phyloP scores from a whole-genome alignment of 805 yeast genomes.

The Saturnispora hagleri region DNA sequence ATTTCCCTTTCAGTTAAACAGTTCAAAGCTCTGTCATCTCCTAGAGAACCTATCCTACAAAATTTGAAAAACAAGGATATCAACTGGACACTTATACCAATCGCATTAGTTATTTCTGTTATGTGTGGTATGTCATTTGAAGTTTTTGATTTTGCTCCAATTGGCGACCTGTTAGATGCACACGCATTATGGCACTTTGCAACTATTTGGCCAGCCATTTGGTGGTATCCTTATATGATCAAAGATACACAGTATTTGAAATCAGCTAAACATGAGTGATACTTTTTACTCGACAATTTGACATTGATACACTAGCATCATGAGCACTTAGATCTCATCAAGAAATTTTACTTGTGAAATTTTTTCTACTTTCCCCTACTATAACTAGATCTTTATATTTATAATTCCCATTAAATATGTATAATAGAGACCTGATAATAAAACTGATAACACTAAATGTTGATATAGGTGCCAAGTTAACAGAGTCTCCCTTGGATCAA shows the following conservation, averaged over 20 bases:
- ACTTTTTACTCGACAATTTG: not conserved
- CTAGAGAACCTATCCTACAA: slow-evolving; percentile 10
- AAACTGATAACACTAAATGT: slow-evolving; percentile 1
- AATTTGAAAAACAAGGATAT: slow-evolving; percentile 22
- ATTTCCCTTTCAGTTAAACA: slow-evolving; percentile 27
- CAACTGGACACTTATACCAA: slow-evolving; percentile 44
- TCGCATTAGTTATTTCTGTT: slow-evolving; percentile 42
- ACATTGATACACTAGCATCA: not conserved
- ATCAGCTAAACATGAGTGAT: slow-evolving; percentile 20
- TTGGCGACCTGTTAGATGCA: slow-evolving; percentile 67
- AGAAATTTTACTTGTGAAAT: not conserved
- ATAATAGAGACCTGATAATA: slow-evolving; percentile 1
- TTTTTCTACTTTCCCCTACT: not conserved
- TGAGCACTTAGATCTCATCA: not conserved
- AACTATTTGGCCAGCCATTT: slow-evolving; percentile 72
- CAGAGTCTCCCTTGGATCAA: not conserved
- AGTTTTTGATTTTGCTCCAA: slow-evolving; percentile 78
- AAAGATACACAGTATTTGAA: slow-evolving; percentile 33
- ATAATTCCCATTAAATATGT: not conserved
- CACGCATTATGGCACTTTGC: slow-evolving; percentile 92
- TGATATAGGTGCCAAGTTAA: slow-evolving; percentile 5
- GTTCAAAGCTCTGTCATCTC: slow-evolving; percentile 18
- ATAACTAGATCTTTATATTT: not conserved
- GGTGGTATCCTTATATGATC: slow-evolving; percentile 58
- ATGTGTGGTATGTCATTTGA: slow-evolving; percentile 80